These are phyloP conservation scores for Camellia oleifera DNA, from an alignment of 179 eudicot species.

Conservation along the genomic window DNA sequence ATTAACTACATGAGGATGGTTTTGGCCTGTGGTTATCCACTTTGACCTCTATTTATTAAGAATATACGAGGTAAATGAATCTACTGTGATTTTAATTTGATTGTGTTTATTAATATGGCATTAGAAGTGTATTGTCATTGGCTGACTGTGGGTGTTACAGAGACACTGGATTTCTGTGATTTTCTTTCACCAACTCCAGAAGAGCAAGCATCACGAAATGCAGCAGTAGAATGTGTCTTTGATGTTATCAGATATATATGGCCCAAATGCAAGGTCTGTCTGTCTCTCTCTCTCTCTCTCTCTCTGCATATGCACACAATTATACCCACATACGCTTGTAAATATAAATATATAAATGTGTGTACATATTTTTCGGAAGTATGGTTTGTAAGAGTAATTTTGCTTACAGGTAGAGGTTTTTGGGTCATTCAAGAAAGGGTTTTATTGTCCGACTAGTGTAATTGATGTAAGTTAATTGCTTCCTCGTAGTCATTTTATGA, in stretches of 20 bases:
- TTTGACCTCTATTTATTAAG: neutral
- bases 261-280: slow-evolving; percentile 69
- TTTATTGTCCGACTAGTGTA: slow-evolving; percentile 94
- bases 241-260: slow-evolving; percentile 86
- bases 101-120: neutral
- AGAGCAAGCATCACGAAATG: slow-evolving; percentile 64
- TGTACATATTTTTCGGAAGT: neutral
- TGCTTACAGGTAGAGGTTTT: slow-evolving; percentile 85
- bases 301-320: neutral
- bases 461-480: slow-evolving; percentile 71
- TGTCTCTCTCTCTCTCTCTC: slow-evolving; percentile 12
- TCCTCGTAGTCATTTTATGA: neutral
- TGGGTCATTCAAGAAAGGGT: slow-evolving; percentile 93
- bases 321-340: neutral
- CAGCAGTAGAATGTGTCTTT: slow-evolving; percentile 70
- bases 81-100: neutral
- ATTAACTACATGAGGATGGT: neutral
- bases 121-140: neutral
- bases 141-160: slow-evolving; percentile 36
- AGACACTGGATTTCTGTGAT: slow-evolving; percentile 91
- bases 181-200: slow-evolving; percentile 90
- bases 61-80: neutral
- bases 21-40: neutral
- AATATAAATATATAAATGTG: neutral
- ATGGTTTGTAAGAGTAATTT: neutral